Evolutionary conservation across 2,329 filamentous ascomycete species (phyloP).

Genomic region (Cercospora berteroae): DNA sequence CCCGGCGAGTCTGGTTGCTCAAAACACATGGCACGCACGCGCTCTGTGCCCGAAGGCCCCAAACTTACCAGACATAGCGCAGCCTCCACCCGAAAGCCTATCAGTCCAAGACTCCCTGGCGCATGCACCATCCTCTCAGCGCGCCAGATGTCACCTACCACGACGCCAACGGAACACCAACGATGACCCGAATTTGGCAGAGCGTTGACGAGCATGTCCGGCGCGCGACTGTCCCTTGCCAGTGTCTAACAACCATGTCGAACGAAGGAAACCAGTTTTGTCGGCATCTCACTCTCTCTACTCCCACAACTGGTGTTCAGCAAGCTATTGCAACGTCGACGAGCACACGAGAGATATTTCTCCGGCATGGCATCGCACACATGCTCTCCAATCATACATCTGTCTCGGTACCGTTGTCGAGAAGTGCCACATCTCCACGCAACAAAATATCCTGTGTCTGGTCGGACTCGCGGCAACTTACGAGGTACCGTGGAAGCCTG

Average conservation of each 20-base stretch:
- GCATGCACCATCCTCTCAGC: neutral
- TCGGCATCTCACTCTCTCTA: neutral
- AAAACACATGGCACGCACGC: neutral
- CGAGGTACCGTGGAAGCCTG: neutral
- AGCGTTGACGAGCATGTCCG: neutral
- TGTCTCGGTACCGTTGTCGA: neutral
- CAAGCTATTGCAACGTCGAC: neutral
- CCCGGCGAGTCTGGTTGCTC: neutral
- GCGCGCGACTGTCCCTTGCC: neutral
- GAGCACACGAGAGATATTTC: neutral
- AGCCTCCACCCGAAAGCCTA: neutral
- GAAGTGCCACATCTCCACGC: neutral
- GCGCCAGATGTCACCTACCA: neutral
- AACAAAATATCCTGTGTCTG: neutral
- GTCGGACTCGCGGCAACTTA: neutral
- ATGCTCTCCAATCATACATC: neutral
- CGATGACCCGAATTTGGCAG: neutral
- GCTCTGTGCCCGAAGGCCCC: neutral
- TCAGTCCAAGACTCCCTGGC: neutral
- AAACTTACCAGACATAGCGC: neutral
- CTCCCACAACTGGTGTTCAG: neutral
- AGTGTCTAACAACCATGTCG: neutral
- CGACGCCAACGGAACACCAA: neutral
- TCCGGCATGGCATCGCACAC: neutral
- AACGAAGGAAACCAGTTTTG: neutral